Base-by-base conservation (phyloP, 148 eudicot species). In the Spergularia bocconei region DNA sequence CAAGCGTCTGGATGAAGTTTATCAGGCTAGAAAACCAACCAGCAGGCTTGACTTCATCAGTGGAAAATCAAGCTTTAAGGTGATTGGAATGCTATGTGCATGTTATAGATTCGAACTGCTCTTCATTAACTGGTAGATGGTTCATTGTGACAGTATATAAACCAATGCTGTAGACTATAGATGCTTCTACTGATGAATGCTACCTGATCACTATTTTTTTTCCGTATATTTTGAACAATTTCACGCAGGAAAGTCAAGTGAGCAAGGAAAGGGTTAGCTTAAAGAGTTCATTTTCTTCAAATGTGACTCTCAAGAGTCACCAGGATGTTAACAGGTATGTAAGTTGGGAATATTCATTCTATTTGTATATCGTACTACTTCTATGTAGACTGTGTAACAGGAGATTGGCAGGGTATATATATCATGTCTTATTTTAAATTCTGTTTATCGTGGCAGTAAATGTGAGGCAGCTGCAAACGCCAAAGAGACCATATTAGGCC, bases 1-100 rank as follows among this genome's bases (percentile, higher is more conserved):
- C 72, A 90, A 82, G 50, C 91, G 94, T 52, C 60, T 92, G 79
- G 88, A 92, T 77, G 88, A 88, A 84, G 85, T 89, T 11, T 96
- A 69, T 79, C 95, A 93, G 65, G 86, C 81, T 41, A 83, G 81
- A 75, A 95, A 95, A 84, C 96, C 85, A 71, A 87, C 77, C 78
- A 81, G 79, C 59, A 91, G 80, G 82, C 83, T 83, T 67, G 84
- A 77, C 73, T 29, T 86, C 85, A 91, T 88, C 61, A 75, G 86
- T 52, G 74, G 73, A 64, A 91, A 91, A 86, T 88, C 84, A 84
- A 85, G 76, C 77, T 79, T 21, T 33, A 89, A 92, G 99, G 99
- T 96, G 75, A 79, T 75, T 67, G 53, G 11, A 52, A 20, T 81
- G 66, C 38, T 56, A 70, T 60, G 39, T 71, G 29, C 58, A 64